Evolutionary conservation across 2,329 filamentous ascomycete species (phyloP).

Genomic region (Lecanicillium sp.): DNA sequence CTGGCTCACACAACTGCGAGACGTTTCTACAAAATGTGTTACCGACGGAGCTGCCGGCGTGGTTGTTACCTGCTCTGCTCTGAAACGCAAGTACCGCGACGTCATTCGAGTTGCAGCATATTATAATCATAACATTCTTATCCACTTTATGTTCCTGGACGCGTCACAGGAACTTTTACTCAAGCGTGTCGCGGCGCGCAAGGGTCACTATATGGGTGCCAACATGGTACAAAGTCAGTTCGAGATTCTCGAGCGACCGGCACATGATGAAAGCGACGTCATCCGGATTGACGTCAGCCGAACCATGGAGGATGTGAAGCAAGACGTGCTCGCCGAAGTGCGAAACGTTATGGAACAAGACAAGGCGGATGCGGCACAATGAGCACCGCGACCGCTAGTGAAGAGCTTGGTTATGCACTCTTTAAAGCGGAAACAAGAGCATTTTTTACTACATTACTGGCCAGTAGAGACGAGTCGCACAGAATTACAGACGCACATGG

Average conservation of each 20-base stretch:
- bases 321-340: conserved; percentile 50
- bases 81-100: conserved; percentile 96
- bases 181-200: conserved; percentile 62
- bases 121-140: conserved; percentile 60
- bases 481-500: too few relatives aligned
- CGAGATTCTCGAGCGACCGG: conserved; percentile 75
- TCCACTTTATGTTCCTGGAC: conserved; percentile 90
- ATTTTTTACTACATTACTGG: too few relatives aligned
- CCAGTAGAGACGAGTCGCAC: too few relatives aligned
- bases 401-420: too few relatives aligned
- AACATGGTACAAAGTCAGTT: conserved; percentile 94
- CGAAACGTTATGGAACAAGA: conserved; percentile 34
- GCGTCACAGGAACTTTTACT: conserved; percentile 69
- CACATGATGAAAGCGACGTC: conserved; percentile 61
- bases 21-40: conserved; percentile 53
- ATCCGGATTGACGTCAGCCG: conserved; percentile 61
- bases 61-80: conserved; percentile 90
- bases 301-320: conserved; percentile 49
- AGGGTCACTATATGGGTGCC: conserved; percentile 92
- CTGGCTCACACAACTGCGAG: conserved; percentile 76
- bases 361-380: too few relatives aligned
- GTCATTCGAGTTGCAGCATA: conserved; percentile 76
- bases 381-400: too few relatives aligned
- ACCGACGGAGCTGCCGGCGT: conserved; percentile 58
- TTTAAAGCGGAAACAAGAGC: too few relatives aligned